Conservation (phyloP, 371 early-diverging fungal species). For the Actinomucor elegans region DNA sequence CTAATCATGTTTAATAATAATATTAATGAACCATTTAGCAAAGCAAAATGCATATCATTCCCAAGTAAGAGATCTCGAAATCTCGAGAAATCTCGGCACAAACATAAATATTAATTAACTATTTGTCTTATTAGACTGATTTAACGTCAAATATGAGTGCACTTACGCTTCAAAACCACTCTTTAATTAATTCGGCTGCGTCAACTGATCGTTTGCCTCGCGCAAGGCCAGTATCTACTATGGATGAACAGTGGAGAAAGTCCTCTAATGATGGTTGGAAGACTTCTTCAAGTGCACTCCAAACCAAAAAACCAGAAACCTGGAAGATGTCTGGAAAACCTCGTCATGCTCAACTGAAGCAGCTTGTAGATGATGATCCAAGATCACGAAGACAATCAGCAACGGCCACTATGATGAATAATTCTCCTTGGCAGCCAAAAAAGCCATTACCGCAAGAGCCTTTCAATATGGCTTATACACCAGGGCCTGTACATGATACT, state of each 20-base stretch:
- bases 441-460: conserved; percentile 18
- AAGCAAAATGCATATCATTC: no score
- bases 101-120: no score
- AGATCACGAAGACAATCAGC: conserved; percentile 11
- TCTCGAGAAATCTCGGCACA: no score
- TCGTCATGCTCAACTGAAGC: conserved; percentile 17
- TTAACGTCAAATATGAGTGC: no score
- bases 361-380: conserved; percentile 2
- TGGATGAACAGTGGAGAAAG: conserved; percentile 14
- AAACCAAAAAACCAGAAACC: conserved; percentile 3
- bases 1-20: no score
- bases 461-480: not conserved
- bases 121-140: no score
- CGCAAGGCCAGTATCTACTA: conserved; percentile 1
- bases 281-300: not conserved
- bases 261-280: conserved; percentile 4
- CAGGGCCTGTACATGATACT: not conserved
- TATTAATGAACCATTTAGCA: no score
- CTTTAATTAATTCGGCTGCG: no score
- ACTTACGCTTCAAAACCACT: no score
- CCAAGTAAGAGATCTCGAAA: no score
- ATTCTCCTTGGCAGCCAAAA: conserved; percentile 8
- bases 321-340: conserved; percentile 27
- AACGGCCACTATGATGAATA: not conserved
- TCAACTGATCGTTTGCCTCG: not conserved